Percentiles rank a stretch among this genome's conserved stretches.
These are phyloP conservation scores for Megacollybia marginata DNA, from an alignment of 768 basidiomycete species.

Conservation along the genomic window DNA sequence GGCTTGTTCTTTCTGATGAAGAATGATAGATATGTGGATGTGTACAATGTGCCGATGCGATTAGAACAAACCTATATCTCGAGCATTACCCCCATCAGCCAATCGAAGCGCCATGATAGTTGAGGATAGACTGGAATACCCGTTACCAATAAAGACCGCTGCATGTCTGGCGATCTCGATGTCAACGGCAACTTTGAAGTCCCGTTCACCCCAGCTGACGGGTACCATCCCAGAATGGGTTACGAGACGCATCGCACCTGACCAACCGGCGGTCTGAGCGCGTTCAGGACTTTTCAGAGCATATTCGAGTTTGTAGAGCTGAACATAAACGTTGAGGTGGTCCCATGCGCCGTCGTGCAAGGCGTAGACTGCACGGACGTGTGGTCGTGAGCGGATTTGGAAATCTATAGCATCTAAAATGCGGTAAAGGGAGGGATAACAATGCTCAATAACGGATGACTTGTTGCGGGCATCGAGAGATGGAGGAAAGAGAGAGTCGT, in stretches of 20 bases:
- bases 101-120: conserved; percentile 36
- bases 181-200: conserved; percentile 38
- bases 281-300: conserved; percentile 28
- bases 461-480: conserved; percentile 26
- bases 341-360: conserved; percentile 43
- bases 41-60: too few relatives aligned
- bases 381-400: conserved; percentile 26
- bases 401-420: conserved; percentile 31
- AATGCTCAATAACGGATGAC: conserved; percentile 34
- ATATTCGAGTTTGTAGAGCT: conserved; percentile 31
- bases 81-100: conserved; percentile 22
- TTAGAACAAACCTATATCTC: conserved; percentile 30
- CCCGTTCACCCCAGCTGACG: conserved; percentile 29
- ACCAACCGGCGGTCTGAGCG: conserved; percentile 27
- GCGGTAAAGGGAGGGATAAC: conserved; percentile 33
- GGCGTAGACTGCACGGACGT: conserved; percentile 32
- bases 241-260: conserved; percentile 30
- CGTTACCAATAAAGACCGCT: conserved; percentile 38
- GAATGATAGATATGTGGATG: background rate
- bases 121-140: conserved; percentile 39
- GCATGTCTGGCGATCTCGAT: conserved; percentile 37
- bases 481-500: conserved; percentile 23
- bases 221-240: conserved; percentile 34
- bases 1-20: conserved; percentile 13
- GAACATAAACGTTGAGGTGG: conserved; percentile 35